Percentiles rank a stretch among this genome's conserved stretches.
These are phyloP conservation scores for Lipomyces chichibuensis DNA, from an alignment of 805 yeast species.

Conservation along the genomic window DNA sequence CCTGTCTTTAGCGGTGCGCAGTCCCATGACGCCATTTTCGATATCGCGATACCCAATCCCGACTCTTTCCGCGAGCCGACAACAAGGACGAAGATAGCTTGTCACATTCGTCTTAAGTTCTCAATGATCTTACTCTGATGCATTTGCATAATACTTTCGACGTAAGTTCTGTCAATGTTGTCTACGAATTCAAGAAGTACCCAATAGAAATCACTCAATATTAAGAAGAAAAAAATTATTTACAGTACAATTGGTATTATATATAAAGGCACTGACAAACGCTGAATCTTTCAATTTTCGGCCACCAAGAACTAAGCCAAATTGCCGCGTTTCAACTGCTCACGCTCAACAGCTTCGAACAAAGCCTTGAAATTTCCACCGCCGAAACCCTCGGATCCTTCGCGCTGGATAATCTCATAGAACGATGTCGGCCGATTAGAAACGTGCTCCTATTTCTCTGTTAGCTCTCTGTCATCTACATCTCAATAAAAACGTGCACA, in stretches of 20 bases:
- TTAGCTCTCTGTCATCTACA: not conserved
- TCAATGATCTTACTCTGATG: no score
- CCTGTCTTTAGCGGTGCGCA: not conserved
- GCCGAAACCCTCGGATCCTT: slow-evolving; percentile 83
- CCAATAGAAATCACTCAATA: not conserved
- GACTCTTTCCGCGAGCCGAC: no score
- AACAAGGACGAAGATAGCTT: no score
- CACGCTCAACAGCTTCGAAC: slow-evolving; percentile 78
- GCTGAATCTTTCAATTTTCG: no score
- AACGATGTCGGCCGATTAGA: slow-evolving; percentile 74
- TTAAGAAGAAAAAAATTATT: not conserved
- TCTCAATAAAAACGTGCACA: not conserved
- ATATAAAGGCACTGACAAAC: not conserved
- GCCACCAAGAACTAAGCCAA: slow-evolving; percentile 7
- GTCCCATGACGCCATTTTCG: not conserved
- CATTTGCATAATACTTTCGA: no score
- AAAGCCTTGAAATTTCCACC: slow-evolving; percentile 85
- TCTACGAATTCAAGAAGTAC: not conserved
- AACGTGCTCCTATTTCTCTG: slow-evolving; percentile 14
- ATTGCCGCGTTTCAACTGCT: slow-evolving; percentile 73
- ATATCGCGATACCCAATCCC: not conserved
- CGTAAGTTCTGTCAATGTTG: not conserved
- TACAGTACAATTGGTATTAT: not conserved
- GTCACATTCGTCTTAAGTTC: no score
- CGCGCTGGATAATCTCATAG: slow-evolving; percentile 78